Evolutionary conservation across 257 asterid species (phyloP).

Genomic region (Jacaranda copaia): DNA sequence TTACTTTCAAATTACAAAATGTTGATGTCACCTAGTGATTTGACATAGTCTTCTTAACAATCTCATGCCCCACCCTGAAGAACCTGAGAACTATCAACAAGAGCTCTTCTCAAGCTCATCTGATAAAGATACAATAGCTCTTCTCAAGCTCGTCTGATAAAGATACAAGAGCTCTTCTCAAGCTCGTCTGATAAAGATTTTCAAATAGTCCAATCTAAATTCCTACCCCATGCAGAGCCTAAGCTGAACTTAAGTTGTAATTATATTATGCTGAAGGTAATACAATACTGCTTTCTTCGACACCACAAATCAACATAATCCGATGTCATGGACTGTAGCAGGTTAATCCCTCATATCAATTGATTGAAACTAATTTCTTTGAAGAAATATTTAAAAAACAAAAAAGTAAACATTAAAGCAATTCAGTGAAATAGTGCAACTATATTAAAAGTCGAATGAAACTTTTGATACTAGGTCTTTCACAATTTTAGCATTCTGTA

Average conservation of each 20-base stretch:
- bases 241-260: constrained; percentile 6
- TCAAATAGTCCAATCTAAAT: constrained; percentile 15
- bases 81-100: neutral
- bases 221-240: constrained; percentile 17
- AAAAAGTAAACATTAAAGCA: neutral
- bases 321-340: neutral
- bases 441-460: constrained; percentile 1
- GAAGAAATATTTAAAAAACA: neutral
- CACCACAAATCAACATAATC: neutral
- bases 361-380: neutral
- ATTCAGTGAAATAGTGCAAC: constrained; percentile 5
- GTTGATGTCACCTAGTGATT: neutral
- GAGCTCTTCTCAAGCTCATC: constrained; percentile 27
- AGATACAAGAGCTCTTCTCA: neutral
- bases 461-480: constrained; percentile 17
- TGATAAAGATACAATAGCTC: neutral
- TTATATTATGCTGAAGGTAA: neutral
- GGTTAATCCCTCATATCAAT: neutral
- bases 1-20: constrained; percentile 4
- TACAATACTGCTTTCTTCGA: constrained; percentile 13
- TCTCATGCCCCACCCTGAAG: neutral
- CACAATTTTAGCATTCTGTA: constrained; percentile 13
- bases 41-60: neutral
- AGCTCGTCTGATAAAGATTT: constrained; percentile 22
- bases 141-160: constrained; percentile 19